phyloP scores from a whole-genome alignment of 1,139 yeast species.

The Wickerhamiella pararugosa region DNA sequence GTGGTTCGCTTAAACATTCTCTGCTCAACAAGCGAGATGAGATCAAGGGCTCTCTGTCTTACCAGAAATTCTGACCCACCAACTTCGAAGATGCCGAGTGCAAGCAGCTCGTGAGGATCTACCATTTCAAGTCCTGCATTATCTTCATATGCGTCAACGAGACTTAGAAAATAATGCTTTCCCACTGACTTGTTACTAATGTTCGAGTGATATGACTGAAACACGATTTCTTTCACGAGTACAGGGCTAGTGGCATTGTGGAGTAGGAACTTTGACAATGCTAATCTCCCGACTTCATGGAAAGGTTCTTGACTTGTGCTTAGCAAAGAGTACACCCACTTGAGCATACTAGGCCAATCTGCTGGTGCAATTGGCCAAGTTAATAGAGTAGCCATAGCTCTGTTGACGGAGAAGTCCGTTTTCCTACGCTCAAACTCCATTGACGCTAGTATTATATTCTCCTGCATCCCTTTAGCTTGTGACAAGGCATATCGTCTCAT shows the following conservation, averaged over 20 bases:
- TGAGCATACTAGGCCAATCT: slow-evolving; percentile 22
- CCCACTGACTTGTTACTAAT: slow-evolving; percentile 32
- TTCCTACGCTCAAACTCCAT: slow-evolving; percentile 69
- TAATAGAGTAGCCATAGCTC: slow-evolving; percentile 74
- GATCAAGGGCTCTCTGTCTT: slow-evolving; percentile 45
- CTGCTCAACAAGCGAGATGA: slow-evolving; percentile 42
- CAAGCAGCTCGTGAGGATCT: slow-evolving; percentile 42
- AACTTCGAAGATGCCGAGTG: slow-evolving; percentile 51
- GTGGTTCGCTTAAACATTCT: slow-evolving; percentile 35
- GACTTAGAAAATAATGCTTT: slow-evolving; percentile 54
- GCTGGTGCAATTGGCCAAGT: slow-evolving; percentile 28
- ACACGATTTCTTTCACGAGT: slow-evolving; percentile 47
- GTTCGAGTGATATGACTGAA: slow-evolving; percentile 42
- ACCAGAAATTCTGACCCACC: slow-evolving; percentile 51
- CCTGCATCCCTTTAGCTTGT: slow-evolving; percentile 20
- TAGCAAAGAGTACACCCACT: slow-evolving; percentile 67
- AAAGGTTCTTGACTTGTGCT: slow-evolving; percentile 44
- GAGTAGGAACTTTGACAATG: slow-evolving; percentile 49
- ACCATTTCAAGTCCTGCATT: slow-evolving; percentile 20
- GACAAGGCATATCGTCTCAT: slow-evolving; percentile 32
- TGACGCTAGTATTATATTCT: slow-evolving; percentile 45
- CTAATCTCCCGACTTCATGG: slow-evolving; percentile 53
- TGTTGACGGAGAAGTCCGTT: slow-evolving; percentile 55
- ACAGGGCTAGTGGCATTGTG: slow-evolving; percentile 43
- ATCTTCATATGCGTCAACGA: slow-evolving; percentile 43